phyloP scores from a whole-genome alignment of 441 rosid species.

The Aleurites moluccanus region DNA sequence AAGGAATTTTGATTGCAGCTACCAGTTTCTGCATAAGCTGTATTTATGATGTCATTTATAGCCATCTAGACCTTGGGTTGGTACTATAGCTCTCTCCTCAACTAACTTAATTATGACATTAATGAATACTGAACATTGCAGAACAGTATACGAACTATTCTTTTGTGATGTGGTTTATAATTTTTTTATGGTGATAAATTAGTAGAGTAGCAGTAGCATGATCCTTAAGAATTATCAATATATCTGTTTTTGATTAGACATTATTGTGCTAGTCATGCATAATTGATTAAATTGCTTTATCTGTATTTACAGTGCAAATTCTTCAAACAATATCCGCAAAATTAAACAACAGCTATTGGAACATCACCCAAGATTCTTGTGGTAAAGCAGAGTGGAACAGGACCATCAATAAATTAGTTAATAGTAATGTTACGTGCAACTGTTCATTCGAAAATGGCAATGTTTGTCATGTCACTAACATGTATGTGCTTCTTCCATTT shows the following conservation, averaged over 20 bases:
- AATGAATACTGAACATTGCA: not conserved
- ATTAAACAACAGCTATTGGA: conserved; percentile 36
- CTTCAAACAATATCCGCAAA: conserved; percentile 48
- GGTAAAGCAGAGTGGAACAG: conserved; percentile 35
- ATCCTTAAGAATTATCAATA: not conserved
- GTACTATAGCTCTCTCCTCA: not conserved
- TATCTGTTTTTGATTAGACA: not conserved
- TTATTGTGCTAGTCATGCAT: not conserved
- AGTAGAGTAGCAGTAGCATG: too few relatives aligned
- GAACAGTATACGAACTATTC: not conserved
- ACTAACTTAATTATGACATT: not conserved
- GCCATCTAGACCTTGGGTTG: too few relatives aligned
- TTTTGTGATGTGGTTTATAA: too few relatives aligned
- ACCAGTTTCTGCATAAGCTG: not conserved
- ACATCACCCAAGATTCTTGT: conserved; percentile 45
- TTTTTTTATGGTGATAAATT: not conserved
- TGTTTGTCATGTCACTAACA: conserved; percentile 56
- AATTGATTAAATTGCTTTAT: not conserved
- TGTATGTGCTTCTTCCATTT: conserved; percentile 39
- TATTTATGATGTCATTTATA: too few relatives aligned
- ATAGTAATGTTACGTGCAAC: conserved; percentile 45
- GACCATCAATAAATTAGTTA: not conserved
- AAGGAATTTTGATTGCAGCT: not conserved
- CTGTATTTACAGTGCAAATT: conserved; percentile 44
- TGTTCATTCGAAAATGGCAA: conserved; percentile 35